Conservation (phyloP, 179 eudicot species). For the Silene noctiflora region DNA sequence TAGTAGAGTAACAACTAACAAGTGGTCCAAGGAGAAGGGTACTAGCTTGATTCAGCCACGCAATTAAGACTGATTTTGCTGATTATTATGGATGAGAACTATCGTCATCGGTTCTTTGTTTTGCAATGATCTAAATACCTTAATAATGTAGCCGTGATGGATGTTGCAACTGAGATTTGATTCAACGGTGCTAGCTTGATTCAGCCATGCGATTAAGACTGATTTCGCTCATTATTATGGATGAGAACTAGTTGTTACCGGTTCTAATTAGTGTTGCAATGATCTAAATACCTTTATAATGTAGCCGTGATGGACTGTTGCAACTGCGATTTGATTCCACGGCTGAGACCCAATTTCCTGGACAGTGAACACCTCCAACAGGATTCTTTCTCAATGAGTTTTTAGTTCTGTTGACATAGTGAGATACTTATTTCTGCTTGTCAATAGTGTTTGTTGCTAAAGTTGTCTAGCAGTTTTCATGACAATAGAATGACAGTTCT, state of each 20-base stretch:
- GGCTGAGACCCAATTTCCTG: background rate
- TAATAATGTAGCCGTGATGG: background rate
- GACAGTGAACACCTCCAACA: too few relatives aligned
- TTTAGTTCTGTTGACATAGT: background rate
- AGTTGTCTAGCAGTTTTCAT: background rate
- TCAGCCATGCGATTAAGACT: background rate
- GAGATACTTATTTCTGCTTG: too few relatives aligned
- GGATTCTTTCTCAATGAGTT: background rate
- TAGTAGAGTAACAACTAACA: background rate
- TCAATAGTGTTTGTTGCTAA: background rate
- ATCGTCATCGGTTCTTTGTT: background rate
- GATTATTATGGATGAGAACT: conserved; percentile 2
- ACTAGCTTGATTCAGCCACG: too few relatives aligned
- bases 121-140: background rate
- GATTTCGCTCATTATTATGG: conserved; percentile 6
- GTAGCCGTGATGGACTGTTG: background rate
- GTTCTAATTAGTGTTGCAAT: background rate
- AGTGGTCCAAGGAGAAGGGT: background rate
- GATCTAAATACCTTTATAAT: background rate
- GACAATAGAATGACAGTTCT: background rate
- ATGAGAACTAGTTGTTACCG: background rate
- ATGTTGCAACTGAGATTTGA: background rate
- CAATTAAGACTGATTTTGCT: background rate
- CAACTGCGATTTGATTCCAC: background rate
- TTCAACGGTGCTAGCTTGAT: background rate